Evolutionary conservation across 2,329 filamentous ascomycete genomes (phyloP), one percentile per base, ranked within the genome.

Genomic region (Sporothrix mexicana): DNA sequence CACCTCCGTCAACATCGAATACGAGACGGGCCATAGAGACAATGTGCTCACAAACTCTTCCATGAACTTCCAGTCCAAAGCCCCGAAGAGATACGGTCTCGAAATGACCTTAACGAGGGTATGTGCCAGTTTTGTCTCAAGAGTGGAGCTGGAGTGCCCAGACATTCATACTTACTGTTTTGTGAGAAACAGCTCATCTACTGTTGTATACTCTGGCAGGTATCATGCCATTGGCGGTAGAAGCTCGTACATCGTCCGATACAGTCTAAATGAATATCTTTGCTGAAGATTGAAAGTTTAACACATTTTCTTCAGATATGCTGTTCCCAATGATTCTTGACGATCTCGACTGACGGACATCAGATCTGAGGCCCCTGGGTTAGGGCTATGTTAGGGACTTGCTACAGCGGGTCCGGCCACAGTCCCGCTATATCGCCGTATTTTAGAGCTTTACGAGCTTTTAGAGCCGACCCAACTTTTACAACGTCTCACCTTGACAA

Each of bases 391-490:
- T 17, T 62, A 62, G 57, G 36, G 41, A 6, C 17, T n/a, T 25
- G 64, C 9, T 67, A 36, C 64, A 67, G 45, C 61, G 61, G 61
- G 61, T 3, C 41, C 12, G 61, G n/a, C 41, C 64, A 30, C 17
- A 51, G 45, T 51, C 23, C 13, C 9, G 23, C 23, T 36, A 45
- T 25, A 51, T 49, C 20, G 36, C 36, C 68, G 36, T 6, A 36
- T 30, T 70, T 70, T 61, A 61, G 68, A 17, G n/a, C 8, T n/a
- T n/a, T n/a, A n/a, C n/a, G n/a, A n/a, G n/a, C n/a, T 30, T 70
- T 70, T 61, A 61, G 68, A 17, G n/a, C 8, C 53, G 68, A 47
- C 51, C 49, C 68, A 53, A 70, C 13, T 70, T 70, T 70, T 70
- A 15, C 5, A 25, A 47, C 41, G 20, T 25, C 61, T 47, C 41